A percentile compares a stretch with the other conserved stretches of the same genome.
Conservation (phyloP, 1,284 basidiomycete genomes). For the Cryptococcus depauperatus region DNA sequence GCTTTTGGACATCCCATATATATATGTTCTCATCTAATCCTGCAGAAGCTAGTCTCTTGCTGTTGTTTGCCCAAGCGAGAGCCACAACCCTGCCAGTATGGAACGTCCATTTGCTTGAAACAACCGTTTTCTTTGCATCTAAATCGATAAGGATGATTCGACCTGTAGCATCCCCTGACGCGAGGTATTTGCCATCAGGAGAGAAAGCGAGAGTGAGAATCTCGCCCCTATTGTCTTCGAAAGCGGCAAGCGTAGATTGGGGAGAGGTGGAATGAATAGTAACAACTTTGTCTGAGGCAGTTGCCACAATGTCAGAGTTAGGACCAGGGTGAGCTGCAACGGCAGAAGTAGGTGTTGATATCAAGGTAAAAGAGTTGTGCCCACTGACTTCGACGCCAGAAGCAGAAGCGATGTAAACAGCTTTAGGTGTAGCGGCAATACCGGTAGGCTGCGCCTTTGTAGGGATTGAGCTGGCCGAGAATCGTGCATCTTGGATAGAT, state of each 20-base stretch:
- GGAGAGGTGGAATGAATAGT: conserved; percentile 46
- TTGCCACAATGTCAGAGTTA: conserved; percentile 33
- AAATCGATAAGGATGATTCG: conserved; percentile 51
- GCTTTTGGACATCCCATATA: conserved; percentile 73
- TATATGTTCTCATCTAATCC: conserved; percentile 89
- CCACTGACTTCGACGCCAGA: conserved; percentile 53
- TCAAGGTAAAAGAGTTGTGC: conserved; percentile 15
- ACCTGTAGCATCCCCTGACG: conserved; percentile 60
- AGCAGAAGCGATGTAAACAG: conserved; percentile 64
- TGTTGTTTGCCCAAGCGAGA: conserved; percentile 68
- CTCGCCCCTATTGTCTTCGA: conserved; percentile 63
- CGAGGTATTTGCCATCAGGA: conserved; percentile 64
- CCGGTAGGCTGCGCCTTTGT: conserved; percentile 64
- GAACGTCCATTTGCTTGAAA: conserved; percentile 72
- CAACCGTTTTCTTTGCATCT: conserved; percentile 57
- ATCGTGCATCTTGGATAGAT: conserved; percentile 50
- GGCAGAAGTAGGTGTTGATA: conserved; percentile 20
- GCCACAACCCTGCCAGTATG: conserved; percentile 76
- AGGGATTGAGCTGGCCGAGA: conserved; percentile 45
- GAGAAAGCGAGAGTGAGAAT: conserved; percentile 76
- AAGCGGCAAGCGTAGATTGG: conserved; percentile 30
- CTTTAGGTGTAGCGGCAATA: conserved; percentile 54
- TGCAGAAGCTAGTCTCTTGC: conserved; percentile 69
- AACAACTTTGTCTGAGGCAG: conserved; percentile 52
- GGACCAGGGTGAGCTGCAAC: conserved; percentile 30